Evolutionary conservation across 2,329 filamentous ascomycete genomes (phyloP).

Genomic region (Xenosphaeropsis pyriputrescens): DNA sequence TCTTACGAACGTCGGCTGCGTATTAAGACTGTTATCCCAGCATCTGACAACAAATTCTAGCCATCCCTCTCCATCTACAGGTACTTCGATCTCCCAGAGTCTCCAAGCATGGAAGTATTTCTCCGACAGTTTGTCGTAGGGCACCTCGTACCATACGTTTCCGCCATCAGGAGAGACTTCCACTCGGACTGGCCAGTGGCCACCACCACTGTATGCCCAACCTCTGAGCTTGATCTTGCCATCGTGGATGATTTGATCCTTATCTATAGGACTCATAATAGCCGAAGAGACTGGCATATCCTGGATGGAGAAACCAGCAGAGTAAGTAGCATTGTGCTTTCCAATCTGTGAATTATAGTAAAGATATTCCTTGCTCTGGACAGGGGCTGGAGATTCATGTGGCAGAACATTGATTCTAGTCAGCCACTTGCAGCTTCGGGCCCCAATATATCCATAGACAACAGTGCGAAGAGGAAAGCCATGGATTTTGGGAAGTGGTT

Average conservation of each 20-base stretch:
- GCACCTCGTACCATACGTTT: constrained; percentile 49
- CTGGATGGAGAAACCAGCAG: constrained; percentile 50
- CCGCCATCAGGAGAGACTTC: constrained; percentile 52
- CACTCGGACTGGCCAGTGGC: constrained; percentile 49
- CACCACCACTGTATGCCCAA: constrained; percentile 56
- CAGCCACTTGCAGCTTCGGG: constrained; percentile 56
- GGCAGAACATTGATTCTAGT: constrained; percentile 45
- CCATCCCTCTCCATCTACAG: constrained; percentile 47
- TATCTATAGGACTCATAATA: constrained; percentile 42
- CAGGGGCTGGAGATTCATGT: constrained; percentile 36
- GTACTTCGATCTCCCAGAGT: constrained; percentile 46
- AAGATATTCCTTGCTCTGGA: constrained; percentile 50
- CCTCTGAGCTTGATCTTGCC: constrained; percentile 29
- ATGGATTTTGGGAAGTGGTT: constrained; percentile 46
- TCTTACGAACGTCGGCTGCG: constrained; percentile 38
- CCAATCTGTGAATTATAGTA: constrained; percentile 56
- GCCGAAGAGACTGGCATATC: constrained; percentile 56
- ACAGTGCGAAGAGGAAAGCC: constrained; percentile 48
- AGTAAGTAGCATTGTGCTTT: constrained; percentile 44
- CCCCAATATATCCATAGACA: constrained; percentile 51
- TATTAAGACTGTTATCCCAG: constrained; percentile 49
- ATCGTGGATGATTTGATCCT: constrained; percentile 23
- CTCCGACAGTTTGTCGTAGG: constrained; percentile 39
- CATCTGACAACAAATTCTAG: constrained; percentile 40
- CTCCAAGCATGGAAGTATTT: constrained; percentile 53